phyloP scores from a whole-genome alignment of 2,329 filamentous ascomycete genomes.

The Claviceps maximensis region DNA sequence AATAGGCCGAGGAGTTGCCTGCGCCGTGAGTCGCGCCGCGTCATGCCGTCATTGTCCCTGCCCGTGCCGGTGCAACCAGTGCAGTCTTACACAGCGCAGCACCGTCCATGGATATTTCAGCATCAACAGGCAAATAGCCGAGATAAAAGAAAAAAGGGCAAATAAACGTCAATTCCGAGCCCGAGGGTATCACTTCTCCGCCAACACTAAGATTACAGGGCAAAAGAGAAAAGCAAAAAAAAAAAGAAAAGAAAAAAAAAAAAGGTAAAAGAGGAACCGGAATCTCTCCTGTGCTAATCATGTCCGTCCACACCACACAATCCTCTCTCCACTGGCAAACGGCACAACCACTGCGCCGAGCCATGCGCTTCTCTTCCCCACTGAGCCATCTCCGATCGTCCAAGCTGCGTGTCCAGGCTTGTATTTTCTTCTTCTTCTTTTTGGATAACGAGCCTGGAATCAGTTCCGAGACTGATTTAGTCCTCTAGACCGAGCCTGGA shows the following conservation, averaged over 20 bases:
- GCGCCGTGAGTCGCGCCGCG: no score
- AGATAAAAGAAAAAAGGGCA: no score
- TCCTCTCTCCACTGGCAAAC: background rate
- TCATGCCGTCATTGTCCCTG: no score
- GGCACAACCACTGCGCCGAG: background rate
- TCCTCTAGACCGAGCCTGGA: no score
- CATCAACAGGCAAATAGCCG: no score
- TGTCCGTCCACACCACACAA: background rate
- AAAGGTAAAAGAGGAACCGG: background rate
- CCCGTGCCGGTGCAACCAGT: no score
- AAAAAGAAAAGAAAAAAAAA: background rate
- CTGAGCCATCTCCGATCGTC: background rate
- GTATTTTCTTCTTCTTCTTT: background rate
- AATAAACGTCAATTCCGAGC: background rate
- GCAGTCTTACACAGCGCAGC: no score
- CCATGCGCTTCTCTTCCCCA: background rate
- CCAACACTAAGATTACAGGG: background rate
- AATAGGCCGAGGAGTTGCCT: no score
- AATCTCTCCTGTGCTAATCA: background rate
- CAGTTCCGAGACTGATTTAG: no score
- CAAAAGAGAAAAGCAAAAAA: background rate
- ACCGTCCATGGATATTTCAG: no score
- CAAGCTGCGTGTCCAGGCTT: no score
- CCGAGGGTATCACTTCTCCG: slow-evolving; percentile 2
- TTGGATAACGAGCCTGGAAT: no score